These are phyloP conservation scores for Populus euphratica DNA, from an alignment of 345 rosid species.

Conservation along the genomic window DNA sequence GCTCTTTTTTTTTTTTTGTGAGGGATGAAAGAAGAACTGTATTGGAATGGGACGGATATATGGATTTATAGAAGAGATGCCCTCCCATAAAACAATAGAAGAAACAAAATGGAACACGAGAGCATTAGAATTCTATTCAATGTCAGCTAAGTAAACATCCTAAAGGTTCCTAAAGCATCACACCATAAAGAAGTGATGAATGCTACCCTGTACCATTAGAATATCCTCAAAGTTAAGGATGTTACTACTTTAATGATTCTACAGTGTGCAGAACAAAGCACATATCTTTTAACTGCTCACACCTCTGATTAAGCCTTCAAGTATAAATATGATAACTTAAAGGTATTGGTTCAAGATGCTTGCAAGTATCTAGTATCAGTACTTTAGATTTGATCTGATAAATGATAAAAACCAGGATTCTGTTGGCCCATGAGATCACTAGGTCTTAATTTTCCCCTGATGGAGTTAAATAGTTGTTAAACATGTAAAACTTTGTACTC, in stretches of 20 bases:
- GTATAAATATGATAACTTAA: neutral
- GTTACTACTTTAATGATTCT: neutral
- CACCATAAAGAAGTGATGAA: neutral
- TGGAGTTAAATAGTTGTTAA: neutral
- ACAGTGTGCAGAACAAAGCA: neutral
- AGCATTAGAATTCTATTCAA: neutral
- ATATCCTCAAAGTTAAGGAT: neutral
- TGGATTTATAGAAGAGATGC: neutral
- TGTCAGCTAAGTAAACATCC: neutral
- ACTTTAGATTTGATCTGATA: constrained; percentile 2
- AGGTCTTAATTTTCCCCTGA: neutral
- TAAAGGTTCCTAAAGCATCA: neutral
- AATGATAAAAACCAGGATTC: neutral
- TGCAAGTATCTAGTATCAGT: neutral
- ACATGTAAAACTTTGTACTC: neutral
- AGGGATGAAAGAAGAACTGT: neutral
- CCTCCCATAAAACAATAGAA: neutral
- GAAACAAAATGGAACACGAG: neutral
- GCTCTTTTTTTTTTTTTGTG: neutral
- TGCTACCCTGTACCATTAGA: neutral
- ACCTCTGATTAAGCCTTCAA: neutral
- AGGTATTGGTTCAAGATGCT: neutral
- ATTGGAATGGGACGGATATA: neutral
- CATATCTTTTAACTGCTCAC: neutral
- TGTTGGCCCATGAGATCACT: constrained; percentile 5